These are phyloP conservation scores for Penicillium robsamsonii DNA, from an alignment of 495 filamentous ascomycete genomes.

Conservation along the genomic window DNA sequence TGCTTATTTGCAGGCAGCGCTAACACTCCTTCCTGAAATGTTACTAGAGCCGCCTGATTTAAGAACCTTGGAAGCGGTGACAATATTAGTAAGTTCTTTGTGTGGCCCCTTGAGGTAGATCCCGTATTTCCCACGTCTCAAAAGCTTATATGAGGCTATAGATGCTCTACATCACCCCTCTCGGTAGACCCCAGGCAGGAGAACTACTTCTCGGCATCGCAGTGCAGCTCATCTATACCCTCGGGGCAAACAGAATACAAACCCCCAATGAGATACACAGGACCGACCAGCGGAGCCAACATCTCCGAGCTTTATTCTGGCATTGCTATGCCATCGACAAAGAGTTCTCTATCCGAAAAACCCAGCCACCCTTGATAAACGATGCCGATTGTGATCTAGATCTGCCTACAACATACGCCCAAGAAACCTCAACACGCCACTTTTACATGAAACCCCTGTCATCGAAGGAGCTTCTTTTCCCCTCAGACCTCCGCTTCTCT, in stretches of 20 bases:
- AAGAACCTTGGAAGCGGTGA: slow-evolving; percentile 25
- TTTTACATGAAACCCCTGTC: slow-evolving; percentile 23
- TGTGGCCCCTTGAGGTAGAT: background rate
- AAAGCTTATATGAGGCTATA: slow-evolving; percentile 4
- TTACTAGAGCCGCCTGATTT: slow-evolving; percentile 24
- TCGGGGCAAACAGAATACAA: slow-evolving; percentile 21
- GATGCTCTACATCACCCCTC: slow-evolving; percentile 24
- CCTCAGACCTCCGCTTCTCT: slow-evolving; percentile 29
- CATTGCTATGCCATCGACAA: slow-evolving; percentile 36
- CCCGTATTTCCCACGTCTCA: background rate
- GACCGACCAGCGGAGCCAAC: slow-evolving; percentile 15
- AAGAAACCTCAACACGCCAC: slow-evolving; percentile 21
- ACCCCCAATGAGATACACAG: background rate
- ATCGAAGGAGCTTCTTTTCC: slow-evolving; percentile 25
- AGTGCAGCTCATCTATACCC: slow-evolving; percentile 21
- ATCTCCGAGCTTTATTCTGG: slow-evolving; percentile 38
- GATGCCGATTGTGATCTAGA: slow-evolving; percentile 34
- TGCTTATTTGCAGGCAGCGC: slow-evolving; percentile 24
- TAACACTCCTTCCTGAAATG: slow-evolving; percentile 22
- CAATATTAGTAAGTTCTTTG: slow-evolving; percentile 23
- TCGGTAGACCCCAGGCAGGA: slow-evolving; percentile 23
- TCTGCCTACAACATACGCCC: slow-evolving; percentile 25
- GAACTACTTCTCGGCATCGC: slow-evolving; percentile 25
- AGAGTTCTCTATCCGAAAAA: slow-evolving; percentile 30
- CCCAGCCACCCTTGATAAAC: slow-evolving; percentile 29